Percentiles rank a stretch among this genome's conserved stretches.
These are phyloP conservation scores for Debaryomyces coudertii DNA, from an alignment of 1,139 yeast genomes.

Conservation along the genomic window DNA sequence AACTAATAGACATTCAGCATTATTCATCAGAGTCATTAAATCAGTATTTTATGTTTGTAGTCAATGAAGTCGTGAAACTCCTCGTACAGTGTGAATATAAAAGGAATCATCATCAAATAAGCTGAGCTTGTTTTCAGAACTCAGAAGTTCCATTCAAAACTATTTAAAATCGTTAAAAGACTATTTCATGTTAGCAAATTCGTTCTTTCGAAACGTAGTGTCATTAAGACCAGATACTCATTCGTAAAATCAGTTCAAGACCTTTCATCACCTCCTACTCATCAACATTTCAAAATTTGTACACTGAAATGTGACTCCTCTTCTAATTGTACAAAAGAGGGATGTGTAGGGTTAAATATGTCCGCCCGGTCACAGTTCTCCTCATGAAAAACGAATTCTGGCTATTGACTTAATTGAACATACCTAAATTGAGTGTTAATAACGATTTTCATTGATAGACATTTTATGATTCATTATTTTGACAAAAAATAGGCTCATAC, in stretches of 20 bases:
- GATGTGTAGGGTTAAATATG: conserved; percentile 55
- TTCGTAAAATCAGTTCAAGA: conserved; percentile 45
- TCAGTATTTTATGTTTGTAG: conserved; percentile 63
- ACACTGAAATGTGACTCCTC: conserved; percentile 71
- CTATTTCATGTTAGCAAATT: conserved; percentile 4
- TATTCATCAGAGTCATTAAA: conserved; percentile 72
- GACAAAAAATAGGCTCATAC: conserved; percentile 57
- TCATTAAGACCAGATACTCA: conserved; percentile 1
- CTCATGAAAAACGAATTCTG: conserved; percentile 36
- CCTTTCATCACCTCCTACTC: conserved; percentile 67
- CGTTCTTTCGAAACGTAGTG: background rate
- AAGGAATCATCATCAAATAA: conserved; percentile 50
- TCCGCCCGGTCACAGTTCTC: conserved; percentile 82
- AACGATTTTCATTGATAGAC: conserved; percentile 4
- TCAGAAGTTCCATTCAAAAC: conserved; percentile 11
- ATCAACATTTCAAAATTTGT: conserved; percentile 63
- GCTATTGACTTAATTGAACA: conserved; percentile 17
- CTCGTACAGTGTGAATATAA: conserved; percentile 71
- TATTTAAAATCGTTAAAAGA: conserved; percentile 14
- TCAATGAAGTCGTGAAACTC: conserved; percentile 49
- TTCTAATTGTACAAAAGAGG: conserved; percentile 50
- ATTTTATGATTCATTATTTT: background rate
- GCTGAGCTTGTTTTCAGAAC: conserved; percentile 10
- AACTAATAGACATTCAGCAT: conserved; percentile 3
- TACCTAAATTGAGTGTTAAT: conserved; percentile 28